These are phyloP conservation scores for Tetratostichococcus sp. DNA, from an alignment of 139 green algal genomes.

Conservation along the genomic window DNA sequence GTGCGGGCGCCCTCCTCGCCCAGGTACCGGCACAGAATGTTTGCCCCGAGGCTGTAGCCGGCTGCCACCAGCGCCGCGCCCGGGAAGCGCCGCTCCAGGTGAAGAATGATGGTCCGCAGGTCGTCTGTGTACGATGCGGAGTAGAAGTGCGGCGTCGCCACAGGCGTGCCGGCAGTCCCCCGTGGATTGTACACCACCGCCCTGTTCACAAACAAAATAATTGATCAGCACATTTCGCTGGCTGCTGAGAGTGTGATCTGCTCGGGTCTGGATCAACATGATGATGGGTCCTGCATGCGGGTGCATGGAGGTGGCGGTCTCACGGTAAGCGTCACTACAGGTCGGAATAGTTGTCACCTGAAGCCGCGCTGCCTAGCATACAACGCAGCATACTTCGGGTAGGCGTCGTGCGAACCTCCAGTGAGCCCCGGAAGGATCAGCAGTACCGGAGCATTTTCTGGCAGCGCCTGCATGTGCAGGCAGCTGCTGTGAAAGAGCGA, in stretches of 20 bases:
- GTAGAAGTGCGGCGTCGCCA: conserved; percentile 94
- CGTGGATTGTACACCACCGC: conserved; percentile 87
- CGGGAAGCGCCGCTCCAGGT: conserved; percentile 48
- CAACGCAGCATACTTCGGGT: conserved; percentile 73
- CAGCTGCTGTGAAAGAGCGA: not conserved
- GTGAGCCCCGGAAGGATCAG: conserved; percentile 89
- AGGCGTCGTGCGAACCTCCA: conserved; percentile 82
- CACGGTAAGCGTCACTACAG: no score
- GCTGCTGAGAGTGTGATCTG: conserved; percentile 27
- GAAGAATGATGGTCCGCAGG: conserved; percentile 54
- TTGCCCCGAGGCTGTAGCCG: conserved; percentile 83
- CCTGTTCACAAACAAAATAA: no score
- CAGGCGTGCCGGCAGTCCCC: conserved; percentile 77
- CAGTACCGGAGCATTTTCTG: conserved; percentile 68
- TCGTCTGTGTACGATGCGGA: conserved; percentile 89
- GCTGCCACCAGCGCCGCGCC: conserved; percentile 62
- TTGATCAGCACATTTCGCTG: no score
- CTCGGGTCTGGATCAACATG: conserved; percentile 38
- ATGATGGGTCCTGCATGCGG: no score
- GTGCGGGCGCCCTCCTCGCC: conserved; percentile 64
- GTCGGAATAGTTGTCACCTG: conserved; percentile 52
- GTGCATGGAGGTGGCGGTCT: no score
- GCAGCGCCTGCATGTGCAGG: conserved; percentile 20
- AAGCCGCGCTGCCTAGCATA: conserved; percentile 21
- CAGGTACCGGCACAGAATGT: conserved; percentile 49